Percentiles rank a stretch among this genome's conserved stretches.
Evolutionary conservation across 2,329 filamentous ascomycete species (phyloP).

Genomic region (Paraconiothyrium sp.): DNA sequence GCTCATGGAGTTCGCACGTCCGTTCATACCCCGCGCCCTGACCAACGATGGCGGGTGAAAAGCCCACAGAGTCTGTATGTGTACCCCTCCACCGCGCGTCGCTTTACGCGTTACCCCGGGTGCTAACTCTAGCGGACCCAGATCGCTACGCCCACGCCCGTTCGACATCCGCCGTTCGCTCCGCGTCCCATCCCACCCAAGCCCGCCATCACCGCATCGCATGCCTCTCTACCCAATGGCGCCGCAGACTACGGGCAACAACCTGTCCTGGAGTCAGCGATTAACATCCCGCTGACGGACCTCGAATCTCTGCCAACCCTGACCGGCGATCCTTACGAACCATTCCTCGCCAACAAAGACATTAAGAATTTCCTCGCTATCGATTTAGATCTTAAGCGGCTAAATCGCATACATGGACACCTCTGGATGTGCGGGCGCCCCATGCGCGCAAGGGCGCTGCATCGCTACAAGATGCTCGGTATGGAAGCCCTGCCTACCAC

Average conservation of each 20-base stretch:
- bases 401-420: slow-evolving; percentile 46
- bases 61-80: slow-evolving; percentile 8
- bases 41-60: slow-evolving; percentile 22
- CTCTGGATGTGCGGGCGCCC: slow-evolving; percentile 51
- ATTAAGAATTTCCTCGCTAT: slow-evolving; percentile 38
- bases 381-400: slow-evolving; percentile 41
- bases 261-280: slow-evolving; percentile 32
- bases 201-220: slow-evolving; percentile 17
- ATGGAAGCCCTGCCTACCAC: slow-evolving; percentile 42
- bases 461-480: slow-evolving; percentile 48
- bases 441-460: slow-evolving; percentile 46
- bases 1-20: not conserved
- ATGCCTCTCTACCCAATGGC: slow-evolving; percentile 20
- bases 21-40: not conserved
- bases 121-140: slow-evolving; percentile 18
- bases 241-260: slow-evolving; percentile 22
- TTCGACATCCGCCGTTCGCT: slow-evolving; percentile 37
- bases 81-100: not conserved
- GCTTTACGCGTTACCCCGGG: not conserved
- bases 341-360: slow-evolving; percentile 36
- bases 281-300: slow-evolving; percentile 30
- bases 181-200: slow-evolving; percentile 33
- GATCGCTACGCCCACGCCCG: slow-evolving; percentile 8
- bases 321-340: slow-evolving; percentile 26
- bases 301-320: slow-evolving; percentile 48